phyloP scores from a whole-genome alignment of 2,329 filamentous ascomycete species.

The Pezizomycotina sp. region DNA sequence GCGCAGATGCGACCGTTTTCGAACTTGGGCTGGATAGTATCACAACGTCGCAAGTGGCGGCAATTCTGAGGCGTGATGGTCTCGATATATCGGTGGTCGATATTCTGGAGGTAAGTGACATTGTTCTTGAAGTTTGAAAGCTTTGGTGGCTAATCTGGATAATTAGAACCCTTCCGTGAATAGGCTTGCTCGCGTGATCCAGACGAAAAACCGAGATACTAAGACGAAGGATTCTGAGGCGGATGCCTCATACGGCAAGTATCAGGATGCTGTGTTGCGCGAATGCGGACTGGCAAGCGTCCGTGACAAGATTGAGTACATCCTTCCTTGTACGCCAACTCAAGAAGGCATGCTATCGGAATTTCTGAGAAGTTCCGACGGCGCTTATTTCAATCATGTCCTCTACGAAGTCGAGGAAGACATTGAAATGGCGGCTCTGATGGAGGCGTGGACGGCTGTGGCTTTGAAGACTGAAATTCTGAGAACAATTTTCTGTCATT shows the following conservation, averaged over 20 bases:
- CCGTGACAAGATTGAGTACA: slow-evolving; percentile 34
- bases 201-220: slow-evolving; percentile 13
- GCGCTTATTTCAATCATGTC: slow-evolving; percentile 60
- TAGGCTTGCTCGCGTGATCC: slow-evolving; percentile 6
- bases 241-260: slow-evolving; percentile 15
- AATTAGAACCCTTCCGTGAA: too few relatives aligned
- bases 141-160: too few relatives aligned
- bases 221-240: slow-evolving; percentile 6
- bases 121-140: too few relatives aligned
- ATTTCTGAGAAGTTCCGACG: slow-evolving; percentile 49
- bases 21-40: slow-evolving; percentile 85
- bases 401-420: slow-evolving; percentile 35
- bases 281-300: slow-evolving; percentile 28
- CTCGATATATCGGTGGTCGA: slow-evolving; percentile 49
- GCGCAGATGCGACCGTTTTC: slow-evolving; percentile 55
- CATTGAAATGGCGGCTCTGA: slow-evolving; percentile 32
- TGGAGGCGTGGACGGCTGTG: slow-evolving; percentile 43
- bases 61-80: slow-evolving; percentile 44
- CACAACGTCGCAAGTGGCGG: slow-evolving; percentile 61
- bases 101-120: slow-evolving; percentile 44
- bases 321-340: slow-evolving; percentile 63
- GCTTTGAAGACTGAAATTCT: slow-evolving; percentile 50
- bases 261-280: slow-evolving; percentile 12
- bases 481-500: slow-evolving; percentile 52
- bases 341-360: slow-evolving; percentile 67